These are phyloP conservation scores for Rhizopogon rudus DNA, from an alignment of 768 basidiomycete genomes.

Conservation along the genomic window DNA sequence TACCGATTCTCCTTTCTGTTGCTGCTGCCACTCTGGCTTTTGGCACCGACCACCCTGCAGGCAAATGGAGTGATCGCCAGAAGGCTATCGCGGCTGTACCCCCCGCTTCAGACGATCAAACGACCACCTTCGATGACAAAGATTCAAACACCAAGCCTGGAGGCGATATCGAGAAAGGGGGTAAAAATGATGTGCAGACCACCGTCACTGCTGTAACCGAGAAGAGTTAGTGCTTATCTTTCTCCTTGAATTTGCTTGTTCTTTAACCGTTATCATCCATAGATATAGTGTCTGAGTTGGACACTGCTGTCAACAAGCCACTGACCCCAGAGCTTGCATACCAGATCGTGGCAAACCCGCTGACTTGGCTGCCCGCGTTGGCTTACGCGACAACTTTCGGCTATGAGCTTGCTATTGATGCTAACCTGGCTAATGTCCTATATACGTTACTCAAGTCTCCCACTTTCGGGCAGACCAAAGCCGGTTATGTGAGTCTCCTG, in stretches of 20 bases:
- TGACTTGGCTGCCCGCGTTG: constrained; percentile 52
- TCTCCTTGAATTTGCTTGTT: not conserved
- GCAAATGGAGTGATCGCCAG: constrained; percentile 47
- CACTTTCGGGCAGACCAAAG: constrained; percentile 41
- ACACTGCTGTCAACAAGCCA: constrained; percentile 40
- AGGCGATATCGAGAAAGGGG: constrained; percentile 18
- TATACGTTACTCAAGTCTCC: constrained; percentile 32
- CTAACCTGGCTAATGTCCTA: constrained; percentile 43
- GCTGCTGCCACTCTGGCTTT: constrained; percentile 37
- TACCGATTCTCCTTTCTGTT: constrained; percentile 42
- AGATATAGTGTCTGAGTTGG: constrained; percentile 30
- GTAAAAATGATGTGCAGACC: constrained; percentile 23
- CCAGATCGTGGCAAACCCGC: constrained; percentile 32
- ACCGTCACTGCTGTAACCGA: constrained; percentile 8
- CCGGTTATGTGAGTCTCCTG: constrained; percentile 43
- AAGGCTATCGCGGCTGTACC: constrained; percentile 27
- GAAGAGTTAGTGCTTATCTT: constrained; percentile 1
- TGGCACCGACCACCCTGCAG: constrained; percentile 51
- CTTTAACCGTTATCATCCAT: not conserved
- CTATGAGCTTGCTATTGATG: constrained; percentile 52
- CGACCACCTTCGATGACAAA: constrained; percentile 12
- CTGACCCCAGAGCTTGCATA: constrained; percentile 30
- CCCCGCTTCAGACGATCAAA: not conserved
- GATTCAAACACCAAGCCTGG: constrained; percentile 13
- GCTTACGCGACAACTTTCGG: constrained; percentile 56